Base-by-base conservation (phyloP, 768 basidiomycete genomes). In the Auriscalpium vulgare region DNA sequence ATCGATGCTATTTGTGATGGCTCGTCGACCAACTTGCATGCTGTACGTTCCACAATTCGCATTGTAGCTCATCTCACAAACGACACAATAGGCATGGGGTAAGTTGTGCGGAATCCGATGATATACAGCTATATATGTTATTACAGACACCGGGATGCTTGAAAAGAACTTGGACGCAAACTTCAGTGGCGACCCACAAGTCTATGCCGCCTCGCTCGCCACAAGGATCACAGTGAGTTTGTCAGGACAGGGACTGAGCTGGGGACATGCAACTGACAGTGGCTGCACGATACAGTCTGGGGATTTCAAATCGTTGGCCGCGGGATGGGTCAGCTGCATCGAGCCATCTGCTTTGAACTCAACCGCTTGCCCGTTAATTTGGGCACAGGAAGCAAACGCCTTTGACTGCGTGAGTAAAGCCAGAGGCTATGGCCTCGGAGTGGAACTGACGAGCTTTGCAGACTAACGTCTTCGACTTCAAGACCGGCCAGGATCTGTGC, bases 1-100 rank as follows among this genome's bases (percentile, higher is more conserved):
- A 77, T 80, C 37, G 59, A 52, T 43, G 74, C 69, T 14, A 72
- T 56, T 38, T 79, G 77, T 61, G 66, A 60, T 49, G 75, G 76
- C 11, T 56, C 65, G 7, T 68, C 59, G 6, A 76, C 72, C 16
- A 78, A 80, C 59, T 62, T 79, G 43, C 79, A 78, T 57, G 63
- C 77, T 13, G 61, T 62, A 47, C 10, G 62, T 47, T 8, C 2
- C 14, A 10, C 37, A 34, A 10, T 16, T 3, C 19, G 2, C n/a
- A 7, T 43, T 19, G n/a, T 1, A 29, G 13, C 38, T 44, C 9
- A 19, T n/a, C 51, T 29, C 29, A 29, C 29, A 29, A 29, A 29
- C 29, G 7, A 29, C 29, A 4, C 19, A 8, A 3, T 16, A 60
- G 59, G 29, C 65, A 34, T 67, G 65, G 65, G 66, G 62, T 57